These are phyloP conservation scores for Pseudogymnoascus sp. DNA, from an alignment of 2,329 filamentous ascomycete species.

Conservation along the genomic window DNA sequence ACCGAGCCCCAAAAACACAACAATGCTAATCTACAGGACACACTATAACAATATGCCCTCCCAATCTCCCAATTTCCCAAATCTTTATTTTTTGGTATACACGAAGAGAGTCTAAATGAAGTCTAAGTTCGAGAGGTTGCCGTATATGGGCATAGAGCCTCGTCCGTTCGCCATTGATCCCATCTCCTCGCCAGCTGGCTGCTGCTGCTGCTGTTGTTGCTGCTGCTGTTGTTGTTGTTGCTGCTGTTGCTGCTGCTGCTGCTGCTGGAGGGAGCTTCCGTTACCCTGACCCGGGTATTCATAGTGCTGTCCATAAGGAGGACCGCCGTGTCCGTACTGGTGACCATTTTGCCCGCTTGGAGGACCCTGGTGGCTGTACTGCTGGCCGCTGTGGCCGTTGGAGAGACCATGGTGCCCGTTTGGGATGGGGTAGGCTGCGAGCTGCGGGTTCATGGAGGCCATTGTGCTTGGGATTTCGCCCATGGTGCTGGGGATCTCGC, in stretches of 20 bases:
- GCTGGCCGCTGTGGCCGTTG: slow-evolving; percentile 1
- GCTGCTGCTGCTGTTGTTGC: slow-evolving; percentile 18
- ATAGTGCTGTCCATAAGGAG: slow-evolving; percentile 30
- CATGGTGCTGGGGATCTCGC: slow-evolving; percentile 55
- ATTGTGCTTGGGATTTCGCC: slow-evolving; percentile 29
- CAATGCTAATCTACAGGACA: slow-evolving; percentile 10
- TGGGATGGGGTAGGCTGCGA: slow-evolving; percentile 55
- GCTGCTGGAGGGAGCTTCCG: slow-evolving; percentile 23
- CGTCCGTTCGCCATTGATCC: slow-evolving; percentile 21
- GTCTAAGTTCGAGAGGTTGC: slow-evolving; percentile 7
- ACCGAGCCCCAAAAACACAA: slow-evolving; percentile 9
- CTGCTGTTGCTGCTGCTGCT: slow-evolving; percentile 12
- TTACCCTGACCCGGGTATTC: slow-evolving; percentile 29
- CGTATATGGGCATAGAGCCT: slow-evolving; percentile 43
- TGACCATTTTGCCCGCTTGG: not conserved
- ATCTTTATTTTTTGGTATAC: not conserved
- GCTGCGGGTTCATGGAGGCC: slow-evolving; percentile 50
- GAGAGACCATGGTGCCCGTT: slow-evolving; percentile 46
- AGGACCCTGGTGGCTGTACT: slow-evolving; percentile 1
- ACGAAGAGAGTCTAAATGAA: slow-evolving; percentile 7
- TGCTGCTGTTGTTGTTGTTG: slow-evolving; percentile 18
- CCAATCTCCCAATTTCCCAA: not conserved
- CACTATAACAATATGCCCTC: not conserved
- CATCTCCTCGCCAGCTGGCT: slow-evolving; percentile 17
- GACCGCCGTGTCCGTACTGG: slow-evolving; percentile 47